Conservation (phyloP, 1,284 basidiomycete genomes). For the Marasmius fiardii region DNA sequence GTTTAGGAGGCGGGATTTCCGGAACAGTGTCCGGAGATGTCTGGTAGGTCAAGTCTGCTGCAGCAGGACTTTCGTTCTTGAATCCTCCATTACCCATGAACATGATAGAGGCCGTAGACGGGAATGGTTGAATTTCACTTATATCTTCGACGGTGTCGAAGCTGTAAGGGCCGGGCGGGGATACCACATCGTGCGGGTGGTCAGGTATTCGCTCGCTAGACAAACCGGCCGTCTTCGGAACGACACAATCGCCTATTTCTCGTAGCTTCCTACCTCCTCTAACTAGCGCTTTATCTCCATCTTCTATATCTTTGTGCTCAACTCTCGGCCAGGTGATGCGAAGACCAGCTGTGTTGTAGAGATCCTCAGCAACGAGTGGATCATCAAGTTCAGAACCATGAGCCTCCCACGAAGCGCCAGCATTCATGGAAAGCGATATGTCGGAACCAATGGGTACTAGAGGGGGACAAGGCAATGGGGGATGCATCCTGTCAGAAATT, state of each 20-base stretch:
- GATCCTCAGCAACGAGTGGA: background rate
- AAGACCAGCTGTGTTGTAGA: slow-evolving; percentile 1
- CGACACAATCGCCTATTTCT: background rate
- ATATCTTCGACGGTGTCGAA: background rate
- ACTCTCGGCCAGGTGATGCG: background rate
- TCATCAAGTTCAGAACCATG: too few relatives aligned
- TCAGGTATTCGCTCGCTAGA: background rate
- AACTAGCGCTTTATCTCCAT: background rate
- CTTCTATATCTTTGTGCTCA: background rate
- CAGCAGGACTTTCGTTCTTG: too few relatives aligned
- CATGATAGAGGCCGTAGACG: slow-evolving; percentile 15
- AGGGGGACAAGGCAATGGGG: slow-evolving; percentile 25
- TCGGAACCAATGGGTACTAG: slow-evolving; percentile 17
- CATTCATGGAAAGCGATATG: slow-evolving; percentile 10
- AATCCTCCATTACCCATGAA: background rate
- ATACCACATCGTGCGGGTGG: too few relatives aligned
- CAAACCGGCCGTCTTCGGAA: slow-evolving; percentile 4
- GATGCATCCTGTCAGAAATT: slow-evolving; percentile 25
- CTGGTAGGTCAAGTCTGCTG: background rate
- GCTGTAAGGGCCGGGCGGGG: too few relatives aligned
- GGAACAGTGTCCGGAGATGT: background rate
- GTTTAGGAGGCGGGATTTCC: background rate
- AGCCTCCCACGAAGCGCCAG: background rate
- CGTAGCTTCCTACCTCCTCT: background rate
- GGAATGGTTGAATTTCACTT: slow-evolving; percentile 16